Evolutionary conservation across 2,329 filamentous ascomycete species (phyloP), one percentile per base, ranked within the genome.

Genomic region (Aurifilum marmelostoma): DNA sequence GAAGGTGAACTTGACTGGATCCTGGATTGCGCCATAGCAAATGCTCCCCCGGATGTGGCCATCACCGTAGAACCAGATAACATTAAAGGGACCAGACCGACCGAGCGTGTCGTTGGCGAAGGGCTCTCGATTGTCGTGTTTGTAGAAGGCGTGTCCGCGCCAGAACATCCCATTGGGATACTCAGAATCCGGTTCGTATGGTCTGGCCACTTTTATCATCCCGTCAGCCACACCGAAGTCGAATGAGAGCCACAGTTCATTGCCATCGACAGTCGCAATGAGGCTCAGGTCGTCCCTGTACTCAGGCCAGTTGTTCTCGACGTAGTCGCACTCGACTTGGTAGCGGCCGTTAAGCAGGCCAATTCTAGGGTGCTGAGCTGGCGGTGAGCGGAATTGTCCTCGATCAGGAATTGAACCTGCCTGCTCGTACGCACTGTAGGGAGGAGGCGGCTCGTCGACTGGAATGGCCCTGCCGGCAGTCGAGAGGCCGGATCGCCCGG

Each of bases 291-390:
- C 75, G 2, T 72, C 66, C 1, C 71, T 64, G 6, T 72, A 63
- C 27, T 74, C 59, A 2, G 71, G 66, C 77, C 77, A 80, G 39
- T 79, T 34, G 0, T 37, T 37, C 11, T 71, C 64, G 2, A 79
- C 75, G 4, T 74, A 65, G 12, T 68, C 65, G 61, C 75, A 80
- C 12, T 69, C 58, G 18, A 86, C 73, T 4, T 75, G 71, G 73
- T 86, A 87, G 3, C 77, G 75, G 11, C 85, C 83, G 63, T 84
- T 85, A 18, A 86, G 72, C 2, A 80, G 73, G 2, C 80, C 79
- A 0, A 83, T 74, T n/a, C 47, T 16, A 2, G 41, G 47, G 41
- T 39, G 47, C 24, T 59, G 60, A 18, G 27, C 63, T 2, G 52
- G 50, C 1, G 78, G 74, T 50, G n/a, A 29, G 50, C 54, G 54